These are phyloP conservation scores for Hypoxylon fragiforme DNA, from an alignment of 495 filamentous ascomycete genomes.

Conservation along the genomic window DNA sequence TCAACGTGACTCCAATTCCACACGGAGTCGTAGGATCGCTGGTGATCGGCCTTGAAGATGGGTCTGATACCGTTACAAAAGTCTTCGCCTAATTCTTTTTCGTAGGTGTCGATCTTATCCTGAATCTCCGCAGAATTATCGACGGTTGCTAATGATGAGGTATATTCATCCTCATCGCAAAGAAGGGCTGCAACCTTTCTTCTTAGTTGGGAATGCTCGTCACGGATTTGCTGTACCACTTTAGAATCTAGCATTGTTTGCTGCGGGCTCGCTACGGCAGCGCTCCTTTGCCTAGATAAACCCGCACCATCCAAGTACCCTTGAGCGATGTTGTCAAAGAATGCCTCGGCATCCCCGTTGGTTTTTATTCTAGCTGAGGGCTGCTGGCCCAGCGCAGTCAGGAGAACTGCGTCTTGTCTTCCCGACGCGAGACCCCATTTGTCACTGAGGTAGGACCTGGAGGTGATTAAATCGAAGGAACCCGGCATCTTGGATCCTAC, in stretches of 20 bases:
- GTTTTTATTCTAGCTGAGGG: slow-evolving; percentile 75
- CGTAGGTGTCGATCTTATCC: slow-evolving; percentile 81
- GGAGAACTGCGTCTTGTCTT: slow-evolving; percentile 77
- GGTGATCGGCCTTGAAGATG: slow-evolving; percentile 77
- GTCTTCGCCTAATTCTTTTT: slow-evolving; percentile 80
- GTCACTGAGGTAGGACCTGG: slow-evolving; percentile 79
- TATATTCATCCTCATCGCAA: slow-evolving; percentile 77
- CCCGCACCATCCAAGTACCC: slow-evolving; percentile 76
- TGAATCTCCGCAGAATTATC: slow-evolving; percentile 59
- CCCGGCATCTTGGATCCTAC: slow-evolving; percentile 92
- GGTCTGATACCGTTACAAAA: slow-evolving; percentile 85
- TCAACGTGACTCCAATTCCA: slow-evolving; percentile 94
- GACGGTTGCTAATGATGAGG: slow-evolving; percentile 67
- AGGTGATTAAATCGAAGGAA: slow-evolving; percentile 84
- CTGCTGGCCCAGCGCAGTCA: slow-evolving; percentile 79
- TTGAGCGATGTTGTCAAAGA: slow-evolving; percentile 71
- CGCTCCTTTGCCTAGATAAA: slow-evolving; percentile 66
- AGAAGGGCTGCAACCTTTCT: slow-evolving; percentile 87
- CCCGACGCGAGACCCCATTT: slow-evolving; percentile 80
- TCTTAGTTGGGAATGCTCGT: slow-evolving; percentile 62
- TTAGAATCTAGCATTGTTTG: slow-evolving; percentile 83
- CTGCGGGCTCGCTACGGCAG: slow-evolving; percentile 65
- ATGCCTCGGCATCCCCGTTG: slow-evolving; percentile 78
- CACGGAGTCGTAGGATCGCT: slow-evolving; percentile 83
- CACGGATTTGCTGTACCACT: slow-evolving; percentile 57